These are phyloP conservation scores for Chytriomyces confervae DNA, from an alignment of 192 early-diverging fungal genomes.

Conservation along the genomic window DNA sequence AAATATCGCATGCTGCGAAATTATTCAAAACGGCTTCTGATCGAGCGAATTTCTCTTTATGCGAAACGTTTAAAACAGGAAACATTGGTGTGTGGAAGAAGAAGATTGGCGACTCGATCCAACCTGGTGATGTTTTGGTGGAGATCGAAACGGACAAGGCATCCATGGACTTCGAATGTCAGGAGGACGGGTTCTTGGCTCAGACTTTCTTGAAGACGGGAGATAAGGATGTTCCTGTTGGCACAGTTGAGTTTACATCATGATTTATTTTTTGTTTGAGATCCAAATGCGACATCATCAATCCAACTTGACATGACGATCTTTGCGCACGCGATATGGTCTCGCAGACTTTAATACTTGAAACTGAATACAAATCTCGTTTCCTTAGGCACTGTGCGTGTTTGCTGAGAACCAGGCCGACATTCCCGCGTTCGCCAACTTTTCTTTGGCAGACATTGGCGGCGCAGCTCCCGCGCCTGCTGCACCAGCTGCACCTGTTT, in stretches of 20 bases:
- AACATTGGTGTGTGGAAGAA: conserved; percentile 94
- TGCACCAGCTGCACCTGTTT: conserved; percentile 23
- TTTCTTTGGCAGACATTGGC: conserved; percentile 42
- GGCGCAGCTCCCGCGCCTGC: conserved; percentile 29
- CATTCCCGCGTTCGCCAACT: conserved; percentile 87
- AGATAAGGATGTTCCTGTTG: conserved; percentile 87
- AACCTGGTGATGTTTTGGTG: conserved; percentile 89
- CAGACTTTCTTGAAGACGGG: conserved; percentile 83
- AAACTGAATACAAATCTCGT: neutral
- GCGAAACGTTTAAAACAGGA: conserved; percentile 40
- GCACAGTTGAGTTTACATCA: conserved; percentile 52
- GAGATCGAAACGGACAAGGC: conserved; percentile 99
- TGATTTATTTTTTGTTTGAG: neutral
- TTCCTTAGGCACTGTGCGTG: conserved; percentile 80
- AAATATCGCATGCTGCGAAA: neutral
- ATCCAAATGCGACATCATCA: too few relatives aligned
- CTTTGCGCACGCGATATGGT: too few relatives aligned
- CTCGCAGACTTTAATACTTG: too few relatives aligned
- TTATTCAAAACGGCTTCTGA: neutral
- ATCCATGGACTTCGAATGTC: conserved; percentile 99
- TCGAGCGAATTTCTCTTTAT: neutral
- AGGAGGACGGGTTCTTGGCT: conserved; percentile 96
- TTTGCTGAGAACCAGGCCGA: conserved; percentile 90
- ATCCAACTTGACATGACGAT: too few relatives aligned
- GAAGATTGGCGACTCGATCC: conserved; percentile 87